phyloP scores from a whole-genome alignment of 352 stramenopile species.

The Peronospora belbahrii region DNA sequence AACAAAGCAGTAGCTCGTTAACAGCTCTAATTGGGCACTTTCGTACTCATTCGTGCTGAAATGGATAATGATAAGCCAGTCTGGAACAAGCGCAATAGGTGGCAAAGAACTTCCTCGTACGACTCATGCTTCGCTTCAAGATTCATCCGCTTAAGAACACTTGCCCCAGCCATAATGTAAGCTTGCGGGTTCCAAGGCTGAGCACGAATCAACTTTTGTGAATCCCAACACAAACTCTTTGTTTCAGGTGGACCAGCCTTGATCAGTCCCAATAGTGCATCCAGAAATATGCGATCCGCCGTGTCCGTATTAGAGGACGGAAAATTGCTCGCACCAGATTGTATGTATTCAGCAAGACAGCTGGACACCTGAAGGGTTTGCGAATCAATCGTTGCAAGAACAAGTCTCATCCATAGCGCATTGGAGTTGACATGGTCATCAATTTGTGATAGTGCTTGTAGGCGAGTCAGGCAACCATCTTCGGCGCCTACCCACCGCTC shows the following conservation, averaged over 20 bases:
- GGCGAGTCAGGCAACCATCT: constrained; percentile 16
- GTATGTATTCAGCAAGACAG: constrained; percentile 24
- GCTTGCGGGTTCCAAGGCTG: constrained; percentile 48
- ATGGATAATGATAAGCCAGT: constrained; percentile 29
- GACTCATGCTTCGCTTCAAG: constrained; percentile 12
- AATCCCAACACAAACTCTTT: constrained; percentile 18
- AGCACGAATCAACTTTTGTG: constrained; percentile 54
- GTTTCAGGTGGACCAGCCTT: constrained; percentile 11
- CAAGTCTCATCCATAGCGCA: constrained; percentile 20
- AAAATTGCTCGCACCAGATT: constrained; percentile 3
- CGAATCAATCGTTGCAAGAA: constrained; percentile 34
- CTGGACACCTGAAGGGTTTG: constrained; percentile 22
- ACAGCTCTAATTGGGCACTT: constrained; percentile 28
- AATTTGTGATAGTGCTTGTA: constrained; percentile 24
- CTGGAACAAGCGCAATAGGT: constrained; percentile 32
- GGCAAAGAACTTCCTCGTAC: constrained; percentile 9
- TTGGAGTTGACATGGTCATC: constrained; percentile 14
- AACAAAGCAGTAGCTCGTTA: constrained; percentile 37
- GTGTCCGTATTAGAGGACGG: constrained; percentile 15
- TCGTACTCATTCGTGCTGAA: constrained; percentile 11
- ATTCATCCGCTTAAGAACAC: constrained; percentile 38
- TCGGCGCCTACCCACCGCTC: constrained; percentile 23
- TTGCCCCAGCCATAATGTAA: constrained; percentile 41
- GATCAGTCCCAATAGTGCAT: constrained; percentile 31
- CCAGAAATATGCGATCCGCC: constrained; percentile 23